A percentile compares a stretch with the other conserved stretches of the same genome.
phyloP scores from a whole-genome alignment of 2,329 filamentous ascomycete species.

The Fusarium secorum region DNA sequence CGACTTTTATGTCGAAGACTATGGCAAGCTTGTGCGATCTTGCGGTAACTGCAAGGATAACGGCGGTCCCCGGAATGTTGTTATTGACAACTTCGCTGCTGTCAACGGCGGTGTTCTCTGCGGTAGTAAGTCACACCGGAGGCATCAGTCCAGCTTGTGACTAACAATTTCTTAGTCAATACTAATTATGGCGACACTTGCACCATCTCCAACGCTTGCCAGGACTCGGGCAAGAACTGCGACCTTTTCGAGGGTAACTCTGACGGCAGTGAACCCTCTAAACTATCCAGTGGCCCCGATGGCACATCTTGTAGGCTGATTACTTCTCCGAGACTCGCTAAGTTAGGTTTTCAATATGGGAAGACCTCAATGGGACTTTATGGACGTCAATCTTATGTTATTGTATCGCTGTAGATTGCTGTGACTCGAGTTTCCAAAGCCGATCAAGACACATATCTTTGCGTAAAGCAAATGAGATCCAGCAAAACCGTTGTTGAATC shows the following conservation, averaged over 20 bases:
- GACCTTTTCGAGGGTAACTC: constrained; percentile 32
- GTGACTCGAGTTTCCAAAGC: not conserved
- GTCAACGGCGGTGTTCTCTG: constrained; percentile 36
- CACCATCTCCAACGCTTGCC: constrained; percentile 35
- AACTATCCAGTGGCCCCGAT: constrained; percentile 31
- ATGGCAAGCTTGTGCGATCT: constrained; percentile 58
- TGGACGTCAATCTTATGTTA: not conserved
- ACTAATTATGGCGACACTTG: constrained; percentile 39
- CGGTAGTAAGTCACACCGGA: constrained; percentile 16
- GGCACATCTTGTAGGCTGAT: constrained; percentile 26
- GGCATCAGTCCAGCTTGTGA: too few relatives aligned
- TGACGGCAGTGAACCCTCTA: constrained; percentile 28
- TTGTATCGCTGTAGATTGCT: not conserved
- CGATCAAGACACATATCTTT: not conserved
- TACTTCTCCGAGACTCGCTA: constrained; percentile 28
- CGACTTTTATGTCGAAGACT: constrained; percentile 45
- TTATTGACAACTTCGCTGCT: constrained; percentile 30
- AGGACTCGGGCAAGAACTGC: constrained; percentile 34
- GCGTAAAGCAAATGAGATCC: not conserved
- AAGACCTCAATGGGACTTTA: not conserved
- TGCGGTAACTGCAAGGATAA: constrained; percentile 50
- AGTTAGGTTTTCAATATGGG: not conserved
- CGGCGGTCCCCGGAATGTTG: constrained; percentile 28
- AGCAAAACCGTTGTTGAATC: not conserved
- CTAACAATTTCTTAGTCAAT: constrained; percentile 20